phyloP scores from a whole-genome alignment of 2,329 filamentous ascomycete species.

The Mycosphaerella sp. region DNA sequence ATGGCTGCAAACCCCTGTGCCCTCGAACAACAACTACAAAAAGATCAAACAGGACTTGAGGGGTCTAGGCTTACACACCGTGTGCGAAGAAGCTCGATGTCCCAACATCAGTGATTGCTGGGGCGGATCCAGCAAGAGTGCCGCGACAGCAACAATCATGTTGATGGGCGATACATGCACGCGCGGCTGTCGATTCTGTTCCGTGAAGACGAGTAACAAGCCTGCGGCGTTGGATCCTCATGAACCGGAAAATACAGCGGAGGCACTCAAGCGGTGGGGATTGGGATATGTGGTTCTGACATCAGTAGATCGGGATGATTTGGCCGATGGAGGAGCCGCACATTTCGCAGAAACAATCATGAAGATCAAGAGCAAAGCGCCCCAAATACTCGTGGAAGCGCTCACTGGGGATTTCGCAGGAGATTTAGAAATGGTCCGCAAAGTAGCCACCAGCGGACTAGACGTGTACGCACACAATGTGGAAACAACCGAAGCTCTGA shows the following conservation, averaged over 20 bases:
- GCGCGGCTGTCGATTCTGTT: slow-evolving; percentile 92
- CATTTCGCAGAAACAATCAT: slow-evolving; percentile 94
- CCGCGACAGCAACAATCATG: slow-evolving; percentile 98
- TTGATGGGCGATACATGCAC: slow-evolving; percentile 99
- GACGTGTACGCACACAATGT: slow-evolving; percentile 98
- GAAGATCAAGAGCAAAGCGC: slow-evolving; percentile 72
- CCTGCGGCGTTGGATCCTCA: slow-evolving; percentile 83
- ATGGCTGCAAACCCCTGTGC: slow-evolving; percentile 96
- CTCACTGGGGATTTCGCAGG: slow-evolving; percentile 83
- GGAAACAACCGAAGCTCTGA: slow-evolving; percentile 87
- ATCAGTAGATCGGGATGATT: slow-evolving; percentile 85
- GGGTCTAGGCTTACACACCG: slow-evolving; percentile 84
- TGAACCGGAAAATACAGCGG: slow-evolving; percentile 93
- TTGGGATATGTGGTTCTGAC: slow-evolving; percentile 94
- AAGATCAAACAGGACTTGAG: slow-evolving; percentile 91
- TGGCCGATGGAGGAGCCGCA: slow-evolving; percentile 76
- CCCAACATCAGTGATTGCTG: slow-evolving; percentile 98
- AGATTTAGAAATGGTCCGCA: slow-evolving; percentile 74
- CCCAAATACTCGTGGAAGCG: slow-evolving; percentile 71
- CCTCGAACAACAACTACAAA: slow-evolving; percentile 78
- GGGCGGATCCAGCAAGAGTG: slow-evolving; percentile 81
- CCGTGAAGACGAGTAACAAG: slow-evolving; percentile 77
- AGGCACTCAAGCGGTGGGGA: slow-evolving; percentile 87
- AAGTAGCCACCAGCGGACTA: slow-evolving; percentile 79
- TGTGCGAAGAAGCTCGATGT: slow-evolving; percentile 95